Conservation (phyloP, 1,284 basidiomycete species). For the Sanghuangporus sanghuang region DNA sequence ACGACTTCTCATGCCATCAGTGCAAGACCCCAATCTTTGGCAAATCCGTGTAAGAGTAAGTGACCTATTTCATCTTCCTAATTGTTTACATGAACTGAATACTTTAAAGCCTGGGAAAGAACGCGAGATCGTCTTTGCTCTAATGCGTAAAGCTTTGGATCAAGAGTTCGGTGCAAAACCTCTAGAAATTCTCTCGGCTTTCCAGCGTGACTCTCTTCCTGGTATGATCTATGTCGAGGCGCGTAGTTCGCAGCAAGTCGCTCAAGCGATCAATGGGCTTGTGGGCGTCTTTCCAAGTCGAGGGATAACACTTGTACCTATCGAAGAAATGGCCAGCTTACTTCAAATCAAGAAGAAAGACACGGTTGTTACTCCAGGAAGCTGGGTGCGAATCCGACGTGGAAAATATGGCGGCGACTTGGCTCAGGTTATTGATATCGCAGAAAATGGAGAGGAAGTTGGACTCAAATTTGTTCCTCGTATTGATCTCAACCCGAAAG, state of each 20-base stretch:
- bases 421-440: slow-evolving; percentile 91
- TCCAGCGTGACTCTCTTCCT: slow-evolving; percentile 91
- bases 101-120: slow-evolving; percentile 77
- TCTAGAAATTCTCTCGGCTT: slow-evolving; percentile 85
- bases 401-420: slow-evolving; percentile 95
- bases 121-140: slow-evolving; percentile 87
- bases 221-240: slow-evolving; percentile 98
- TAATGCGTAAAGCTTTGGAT: slow-evolving; percentile 90
- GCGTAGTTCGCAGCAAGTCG: slow-evolving; percentile 81
- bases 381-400: slow-evolving; percentile 93
- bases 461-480: slow-evolving; percentile 94
- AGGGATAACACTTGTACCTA: slow-evolving; percentile 84
- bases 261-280: slow-evolving; percentile 81
- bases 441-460: slow-evolving; percentile 91
- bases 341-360: slow-evolving; percentile 96
- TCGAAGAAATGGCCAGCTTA: slow-evolving; percentile 97
- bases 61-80: slow-evolving; percentile 8
- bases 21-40: slow-evolving; percentile 95
- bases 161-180: slow-evolving; percentile 73
- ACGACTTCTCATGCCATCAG: slow-evolving; percentile 93
- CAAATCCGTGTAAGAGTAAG: slow-evolving; percentile 89
- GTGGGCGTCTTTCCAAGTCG: slow-evolving; percentile 87
- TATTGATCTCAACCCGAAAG: slow-evolving; percentile 91
- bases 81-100: slow-evolving; percentile 13
- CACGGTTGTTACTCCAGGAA: slow-evolving; percentile 77